A percentile compares a stretch with the other conserved stretches of the same genome.
Evolutionary conservation across 495 filamentous ascomycete genomes (phyloP).

Genomic region (Hypoxylon fuscum): DNA sequence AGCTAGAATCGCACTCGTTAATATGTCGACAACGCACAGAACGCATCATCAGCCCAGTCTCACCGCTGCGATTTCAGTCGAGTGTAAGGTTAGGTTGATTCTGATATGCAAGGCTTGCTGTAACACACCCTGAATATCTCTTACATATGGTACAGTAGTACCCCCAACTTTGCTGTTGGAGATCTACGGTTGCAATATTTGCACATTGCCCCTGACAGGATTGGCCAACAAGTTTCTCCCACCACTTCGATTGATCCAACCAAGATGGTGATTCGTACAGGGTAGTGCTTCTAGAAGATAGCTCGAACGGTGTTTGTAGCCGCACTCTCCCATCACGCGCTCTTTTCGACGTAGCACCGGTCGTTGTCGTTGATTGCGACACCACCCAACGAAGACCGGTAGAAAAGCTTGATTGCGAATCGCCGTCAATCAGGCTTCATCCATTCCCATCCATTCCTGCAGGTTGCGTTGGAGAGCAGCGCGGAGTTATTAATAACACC

Average conservation of each 20-base stretch:
- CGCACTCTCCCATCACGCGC: slow-evolving; percentile 38
- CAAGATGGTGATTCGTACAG: slow-evolving; percentile 10
- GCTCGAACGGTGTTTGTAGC: slow-evolving; percentile 28
- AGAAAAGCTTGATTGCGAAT: slow-evolving; percentile 43
- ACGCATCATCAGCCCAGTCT: slow-evolving; percentile 27
- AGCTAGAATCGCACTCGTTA: slow-evolving; percentile 14
- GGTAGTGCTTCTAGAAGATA: slow-evolving; percentile 40
- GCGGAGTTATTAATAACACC: slow-evolving; percentile 36
- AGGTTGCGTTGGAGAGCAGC: slow-evolving; percentile 13
- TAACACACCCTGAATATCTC: slow-evolving; percentile 32
- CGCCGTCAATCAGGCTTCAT: slow-evolving; percentile 34
- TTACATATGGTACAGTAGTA: too few relatives aligned
- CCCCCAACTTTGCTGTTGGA: slow-evolving; percentile 32
- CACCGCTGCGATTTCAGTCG: slow-evolving; percentile 25
- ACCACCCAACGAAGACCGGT: slow-evolving; percentile 34
- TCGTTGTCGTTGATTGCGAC: slow-evolving; percentile 25
- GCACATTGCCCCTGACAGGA: slow-evolving; percentile 38
- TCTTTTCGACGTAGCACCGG: slow-evolving; percentile 28
- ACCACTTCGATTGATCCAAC: slow-evolving; percentile 24
- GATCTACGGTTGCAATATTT: slow-evolving; percentile 40
- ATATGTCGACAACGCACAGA: slow-evolving; percentile 22
- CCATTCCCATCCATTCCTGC: neutral
- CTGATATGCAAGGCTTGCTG: slow-evolving; percentile 38
- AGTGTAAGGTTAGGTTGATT: slow-evolving; percentile 25
- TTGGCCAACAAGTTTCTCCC: slow-evolving; percentile 34